Percentiles rank a stretch among this genome's conserved stretches.
phyloP scores from a whole-genome alignment of 2,329 filamentous ascomycete genomes.

The Gaeumannomyces tritici region DNA sequence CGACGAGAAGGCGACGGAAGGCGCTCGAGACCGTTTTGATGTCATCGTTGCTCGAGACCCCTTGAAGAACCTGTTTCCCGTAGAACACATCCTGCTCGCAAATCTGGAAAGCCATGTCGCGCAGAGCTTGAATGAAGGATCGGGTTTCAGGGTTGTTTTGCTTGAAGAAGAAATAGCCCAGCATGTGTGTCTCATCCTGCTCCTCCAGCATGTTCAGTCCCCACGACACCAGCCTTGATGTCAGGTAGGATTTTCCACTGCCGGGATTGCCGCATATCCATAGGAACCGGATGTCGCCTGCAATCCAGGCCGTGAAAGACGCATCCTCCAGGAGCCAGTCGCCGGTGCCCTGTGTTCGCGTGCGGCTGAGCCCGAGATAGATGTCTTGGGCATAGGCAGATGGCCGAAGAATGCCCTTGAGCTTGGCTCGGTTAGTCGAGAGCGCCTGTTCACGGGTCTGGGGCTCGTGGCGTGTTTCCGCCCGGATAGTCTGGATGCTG shows the following conservation, averaged over 20 bases:
- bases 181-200: constrained; percentile 1
- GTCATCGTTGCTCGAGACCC: background rate
- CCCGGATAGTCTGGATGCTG: constrained; percentile 2
- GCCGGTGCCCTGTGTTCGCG: background rate
- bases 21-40: constrained; percentile 3
- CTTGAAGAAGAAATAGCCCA: constrained; percentile 4
- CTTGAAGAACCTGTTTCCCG: constrained; percentile 1
- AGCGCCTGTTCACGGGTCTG: constrained; percentile 2
- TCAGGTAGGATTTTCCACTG: constrained; percentile 3
- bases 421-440: background rate
- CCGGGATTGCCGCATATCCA: constrained; percentile 4
- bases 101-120: constrained; percentile 4
- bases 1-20: constrained; percentile 1
- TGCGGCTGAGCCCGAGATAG: constrained; percentile 1
- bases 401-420: constrained; percentile 1
- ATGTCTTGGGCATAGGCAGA: constrained; percentile 2
- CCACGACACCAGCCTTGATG: constrained; percentile 2
- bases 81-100: constrained; percentile 5
- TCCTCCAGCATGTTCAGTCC: constrained; percentile 1
- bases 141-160: constrained; percentile 4
- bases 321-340: constrained; percentile 3
- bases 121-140: constrained; percentile 2
- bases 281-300: constrained; percentile 1
- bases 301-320: background rate
- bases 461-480: background rate